Conservation (phyloP, 768 basidiomycete species). For the Pleurotus tuber-regium region DNA sequence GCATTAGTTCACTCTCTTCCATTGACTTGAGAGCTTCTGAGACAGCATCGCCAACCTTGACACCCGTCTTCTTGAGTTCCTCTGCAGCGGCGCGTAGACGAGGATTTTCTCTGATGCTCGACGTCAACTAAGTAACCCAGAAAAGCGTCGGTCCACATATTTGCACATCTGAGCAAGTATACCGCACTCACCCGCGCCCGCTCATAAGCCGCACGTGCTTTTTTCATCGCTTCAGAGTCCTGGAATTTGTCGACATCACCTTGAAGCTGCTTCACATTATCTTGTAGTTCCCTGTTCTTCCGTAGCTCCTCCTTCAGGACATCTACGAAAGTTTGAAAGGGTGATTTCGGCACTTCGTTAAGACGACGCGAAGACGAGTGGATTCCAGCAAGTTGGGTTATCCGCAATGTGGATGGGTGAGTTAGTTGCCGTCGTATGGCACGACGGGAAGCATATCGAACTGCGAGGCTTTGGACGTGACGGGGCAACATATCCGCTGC, state of each 20-base stretch:
- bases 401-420: slow-evolving; percentile 42
- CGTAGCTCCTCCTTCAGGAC: slow-evolving; percentile 88
- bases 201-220: slow-evolving; percentile 89
- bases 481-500: slow-evolving; percentile 46
- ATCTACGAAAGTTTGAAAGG: slow-evolving; percentile 95
- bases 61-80: slow-evolving; percentile 84
- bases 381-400: slow-evolving; percentile 43
- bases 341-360: slow-evolving; percentile 80
- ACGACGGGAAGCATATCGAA: slow-evolving; percentile 32
- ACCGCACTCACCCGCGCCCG: slow-evolving; percentile 83
- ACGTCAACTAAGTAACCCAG: slow-evolving; percentile 67
- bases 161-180: too few species aligned
- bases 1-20: slow-evolving; percentile 93
- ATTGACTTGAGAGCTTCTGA: slow-evolving; percentile 87
- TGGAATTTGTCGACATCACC: slow-evolving; percentile 97
- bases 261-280: slow-evolving; percentile 95
- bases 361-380: slow-evolving; percentile 63
- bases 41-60: slow-evolving; percentile 93
- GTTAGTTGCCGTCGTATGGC: slow-evolving; percentile 19
- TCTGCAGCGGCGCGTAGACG: slow-evolving; percentile 88
- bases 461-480: slow-evolving; percentile 37
- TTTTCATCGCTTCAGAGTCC: slow-evolving; percentile 95
- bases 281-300: slow-evolving; percentile 93
- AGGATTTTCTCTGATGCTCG: slow-evolving; percentile 96
- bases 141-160: too few species aligned